phyloP scores from a whole-genome alignment of 2,329 filamentous ascomycete species.

The Pseudodiploospora longispora region DNA sequence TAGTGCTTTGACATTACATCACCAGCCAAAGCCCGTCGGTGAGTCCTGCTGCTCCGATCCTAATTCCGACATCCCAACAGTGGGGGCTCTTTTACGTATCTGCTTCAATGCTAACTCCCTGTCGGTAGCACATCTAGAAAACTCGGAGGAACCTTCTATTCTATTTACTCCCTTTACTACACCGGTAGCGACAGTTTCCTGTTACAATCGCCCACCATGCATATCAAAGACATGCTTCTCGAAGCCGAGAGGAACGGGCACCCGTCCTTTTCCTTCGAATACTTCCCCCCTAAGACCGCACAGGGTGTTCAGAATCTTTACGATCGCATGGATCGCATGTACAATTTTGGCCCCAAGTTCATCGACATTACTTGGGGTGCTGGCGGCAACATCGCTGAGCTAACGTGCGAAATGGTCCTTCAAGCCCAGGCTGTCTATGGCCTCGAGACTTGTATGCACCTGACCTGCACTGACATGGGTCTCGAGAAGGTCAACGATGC shows the following conservation, averaged over 20 bases:
- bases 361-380: conserved; percentile 99
- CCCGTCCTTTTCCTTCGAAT: conserved; percentile 97
- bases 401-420: conserved; percentile 96
- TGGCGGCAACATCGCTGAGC: conserved; percentile 78
- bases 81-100: too few species aligned
- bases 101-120: too few species aligned
- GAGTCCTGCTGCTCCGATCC: neutral
- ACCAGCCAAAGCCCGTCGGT: neutral
- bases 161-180: neutral
- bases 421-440: conserved; percentile 93
- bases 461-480: conserved; percentile 98
- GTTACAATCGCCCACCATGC: conserved; percentile 54
- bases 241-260: conserved; percentile 71
- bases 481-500: conserved; percentile 85
- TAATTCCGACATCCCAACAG: too few species aligned
- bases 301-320: conserved; percentile 98
- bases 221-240: conserved; percentile 85
- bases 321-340: conserved; percentile 99
- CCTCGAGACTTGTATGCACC: conserved; percentile 96
- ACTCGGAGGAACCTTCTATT: neutral
- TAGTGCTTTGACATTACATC: too few species aligned
- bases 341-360: conserved; percentile 85
- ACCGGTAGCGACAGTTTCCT: neutral
- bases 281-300: conserved; percentile 96
- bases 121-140: too few species aligned